Evolutionary conservation across 768 basidiomycete genomes (phyloP).

Genomic region (Lyophyllum semitale): DNA sequence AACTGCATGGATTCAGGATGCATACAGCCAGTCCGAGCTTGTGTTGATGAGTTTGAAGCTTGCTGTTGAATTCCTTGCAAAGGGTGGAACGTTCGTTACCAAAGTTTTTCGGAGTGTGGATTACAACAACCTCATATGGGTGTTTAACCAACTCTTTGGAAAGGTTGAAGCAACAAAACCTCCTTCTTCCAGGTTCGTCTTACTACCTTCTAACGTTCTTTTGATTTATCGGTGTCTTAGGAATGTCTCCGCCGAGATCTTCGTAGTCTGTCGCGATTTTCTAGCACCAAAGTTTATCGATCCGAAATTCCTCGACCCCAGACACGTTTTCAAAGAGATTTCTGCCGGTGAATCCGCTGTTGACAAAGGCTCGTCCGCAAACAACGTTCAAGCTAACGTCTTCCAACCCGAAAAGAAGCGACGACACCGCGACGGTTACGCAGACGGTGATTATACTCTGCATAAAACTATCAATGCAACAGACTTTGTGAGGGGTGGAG

Average conservation of each 20-base stretch:
- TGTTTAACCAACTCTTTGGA: constrained; percentile 93
- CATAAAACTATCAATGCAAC: constrained; percentile 73
- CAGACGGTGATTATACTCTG: constrained; percentile 89
- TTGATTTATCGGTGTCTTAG: constrained; percentile 39
- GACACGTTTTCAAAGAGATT: constrained; percentile 95
- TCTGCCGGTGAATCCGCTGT: constrained; percentile 45
- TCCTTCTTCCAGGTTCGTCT: constrained; percentile 83
- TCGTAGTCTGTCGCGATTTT: constrained; percentile 96
- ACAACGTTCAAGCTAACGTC: constrained; percentile 83
- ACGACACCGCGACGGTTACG: constrained; percentile 91
- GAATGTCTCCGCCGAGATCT: constrained; percentile 99
- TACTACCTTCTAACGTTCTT: not conserved
- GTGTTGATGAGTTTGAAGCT: constrained; percentile 95
- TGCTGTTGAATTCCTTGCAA: constrained; percentile 90
- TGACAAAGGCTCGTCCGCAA: constrained; percentile 56
- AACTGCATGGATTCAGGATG: constrained; percentile 99
- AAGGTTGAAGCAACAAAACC: constrained; percentile 99
- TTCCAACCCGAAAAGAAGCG: constrained; percentile 98
- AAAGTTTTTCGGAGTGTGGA: constrained; percentile 98
- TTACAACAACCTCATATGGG: constrained; percentile 99
- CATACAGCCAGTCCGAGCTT: constrained; percentile 94
- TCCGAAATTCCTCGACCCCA: constrained; percentile 96
- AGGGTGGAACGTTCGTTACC: constrained; percentile 95
- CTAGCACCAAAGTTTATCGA: constrained; percentile 94
- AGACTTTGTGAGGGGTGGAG: constrained; percentile 68